Base-by-base conservation (phyloP, 2,329 filamentous ascomycete species). In the Berkeleyomyces basicola region DNA sequence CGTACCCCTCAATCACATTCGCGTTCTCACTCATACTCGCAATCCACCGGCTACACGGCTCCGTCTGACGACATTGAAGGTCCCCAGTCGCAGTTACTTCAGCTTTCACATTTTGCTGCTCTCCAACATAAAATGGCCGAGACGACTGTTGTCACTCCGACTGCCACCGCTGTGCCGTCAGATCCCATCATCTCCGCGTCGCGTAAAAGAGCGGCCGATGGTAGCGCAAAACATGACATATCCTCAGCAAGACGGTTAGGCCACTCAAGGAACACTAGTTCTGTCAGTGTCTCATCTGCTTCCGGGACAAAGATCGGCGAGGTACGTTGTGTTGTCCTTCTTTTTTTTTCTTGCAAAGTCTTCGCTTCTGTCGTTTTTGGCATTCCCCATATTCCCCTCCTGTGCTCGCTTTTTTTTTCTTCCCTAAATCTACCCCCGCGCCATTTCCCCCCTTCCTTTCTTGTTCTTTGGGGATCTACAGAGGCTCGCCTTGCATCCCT, bases 161-260 rank as follows among this genome's bases (percentile, higher is more conserved):
- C 42, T 14, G 42, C 42, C 42, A 14, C 31, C 49, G 31, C 49
- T 11, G 66, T 68, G 71, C 64, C 75, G 70, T 33, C 61, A 43
- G 51, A 53, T 31, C 46, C 67, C 64, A 55, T 23, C 76, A 72
- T 63, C 61, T 51, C 39, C 60, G 59, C 10, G 14, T 68, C 70
- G 37, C 76, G 77, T 44, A 91, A 91, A 74, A 79, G 87, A 68
- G 89, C 82, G 66, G 86, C 86, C 46, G 84, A 85, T 69, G 88
- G 86, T 16, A 74, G 80, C 43, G 76, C 88, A 53, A 90, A 88
- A 71, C 4, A 49, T 23, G 16, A 53, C 36, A n/a, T 59, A 55
- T 59, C 39, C 31, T 46, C 58, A 36, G 16, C 47, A 23, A 36
- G 75, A 70, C 63, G 72, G 69, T 44, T 80, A 76, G 78, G 77